Evolutionary conservation across 176 grass and related monocot species (phyloP), one percentile per base, ranked within the genome.

Genomic region (Poa pratensis): DNA sequence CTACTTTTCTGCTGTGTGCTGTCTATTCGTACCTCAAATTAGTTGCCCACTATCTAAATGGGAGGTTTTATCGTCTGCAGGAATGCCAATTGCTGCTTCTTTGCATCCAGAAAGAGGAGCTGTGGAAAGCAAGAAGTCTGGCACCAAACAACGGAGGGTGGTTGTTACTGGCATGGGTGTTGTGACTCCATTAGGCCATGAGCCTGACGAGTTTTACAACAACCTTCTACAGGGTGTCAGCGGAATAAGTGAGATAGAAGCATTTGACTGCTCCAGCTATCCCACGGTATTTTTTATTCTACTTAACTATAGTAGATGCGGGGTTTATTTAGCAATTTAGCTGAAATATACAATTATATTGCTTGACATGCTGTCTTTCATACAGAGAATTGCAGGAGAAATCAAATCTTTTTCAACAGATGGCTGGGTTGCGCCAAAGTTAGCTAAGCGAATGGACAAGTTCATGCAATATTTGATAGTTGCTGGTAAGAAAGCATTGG

Each of bases 131-230:
- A 94, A 92, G 81, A 92, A 83, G 78, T 63, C 68, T 78, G 75
- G 69, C 67, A 86, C 64, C 11, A 94, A 92, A 83, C 82, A 91
- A 71, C 85, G 93, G 85, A 96, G 91, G 77, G 94, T 99, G 60
- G 96, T 94, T n/a, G 96, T 99, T 26, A 99, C 96, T 26, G 96
- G 96, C 45, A 92, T 99, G 93, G 96, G 96, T 53, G 91, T 99
- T 23, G 93, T 99, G 79, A 96, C 93, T 69, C 91, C 94, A 65
- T 85, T 99, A 87, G 94, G 96, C 9, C 96, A 99, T 92, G 94
- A 99, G 79, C 93, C 91, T n/a, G 91, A 99, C 39, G 86, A 94
- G 81, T 99, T 99, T 78, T 99, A 99, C 90, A 88, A 91, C 83
- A 96, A 94, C 32, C 96, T 99, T 84, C 94, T 99, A 32, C 86